Evolutionary conservation across 257 asterid species (phyloP), one percentile per base, ranked within the genome.

Genomic region (Cynanchum wilfordii): DNA sequence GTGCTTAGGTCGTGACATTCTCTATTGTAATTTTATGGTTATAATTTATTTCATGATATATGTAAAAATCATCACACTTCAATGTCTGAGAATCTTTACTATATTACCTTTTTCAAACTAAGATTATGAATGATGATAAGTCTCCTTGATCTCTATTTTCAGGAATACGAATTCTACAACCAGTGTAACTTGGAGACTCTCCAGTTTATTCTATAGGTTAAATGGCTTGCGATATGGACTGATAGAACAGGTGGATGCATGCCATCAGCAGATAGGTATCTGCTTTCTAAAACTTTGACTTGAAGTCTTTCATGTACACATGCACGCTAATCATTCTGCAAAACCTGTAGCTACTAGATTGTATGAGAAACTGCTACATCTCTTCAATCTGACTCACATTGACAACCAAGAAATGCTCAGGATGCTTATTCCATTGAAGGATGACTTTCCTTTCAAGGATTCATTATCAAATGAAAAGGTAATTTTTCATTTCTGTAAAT

Each of bases 221-320:
- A 86, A 66, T 49, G 66, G 76, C 45, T 71, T 91, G 73, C 79
- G 76, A 69, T 68, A 7, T 66, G 82, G 83, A 42, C 87, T 91
- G 66, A 79, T 57, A 57, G 74, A 83, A 67, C 77, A 76, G 60
- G 58, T 84, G 51, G 76, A 71, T 49, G 70, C 59, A 6, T 85
- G 91, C 79, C 88, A 76, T 40, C 82, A 74, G 74, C 90, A 79
- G 71, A 86, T 84, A 81, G 97, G 97, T 91, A 42, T 72, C 64
- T 67, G 22, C 54, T 56, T 60, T 59, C 20, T 3, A 0, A 36
- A 16, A 33, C 73, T 73, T 68, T 8, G n/a, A 25, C 45, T 5
- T 50, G 10, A n/a, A 70, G 40, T 45, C 33, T 71, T 11, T 20
- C 8, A 33, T 50, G 49, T 50, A 17, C 16, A 65, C 56, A 59